Base-by-base conservation (phyloP, 768 basidiomycete genomes). In the Tylopilus felleus region DNA sequence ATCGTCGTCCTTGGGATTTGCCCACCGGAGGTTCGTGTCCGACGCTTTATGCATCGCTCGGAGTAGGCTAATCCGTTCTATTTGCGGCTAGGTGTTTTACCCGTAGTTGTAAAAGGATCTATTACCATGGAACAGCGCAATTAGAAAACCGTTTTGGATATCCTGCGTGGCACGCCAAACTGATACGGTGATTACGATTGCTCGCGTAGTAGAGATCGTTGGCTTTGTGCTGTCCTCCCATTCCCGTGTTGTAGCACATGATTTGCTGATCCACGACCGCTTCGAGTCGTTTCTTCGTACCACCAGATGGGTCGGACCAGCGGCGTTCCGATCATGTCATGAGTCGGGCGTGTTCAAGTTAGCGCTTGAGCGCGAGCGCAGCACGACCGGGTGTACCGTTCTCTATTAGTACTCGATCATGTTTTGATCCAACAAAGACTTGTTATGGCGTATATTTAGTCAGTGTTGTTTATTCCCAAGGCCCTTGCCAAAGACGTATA, bases 11-110 rank as follows among this genome's bases (percentile, higher is more conserved):
- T 13, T 82, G 79, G 63, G 46, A 62, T 6, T 65, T 89, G 28
- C 78, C 82, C 3, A 86, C 84, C 1, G 87, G 88, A 74, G 87
- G 88, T 87, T 54, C 49, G 79, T 67, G 28, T 14, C 17, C 3
- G 31, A n/a, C n/a, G 7, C 16, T 19, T 19, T 27, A 27, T 13
- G 36, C 16, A n/a, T 21, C 21, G 21, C 23, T 16, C 10, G 28
- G 21, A 8, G 10, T 16, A 6, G 23, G 8, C 47, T 46, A 21
- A 49, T 7, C 27, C 1, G n/a, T 22, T 51, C n/a, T n/a, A n/a
- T n/a, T n/a, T n/a, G n/a, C 39, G 29, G 8, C 13, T 35, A 69
- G 68, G 68, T 3, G 55, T 69, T 46, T 17, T 69, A 29, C 63
- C 68, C 1, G 39, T 71, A 10, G 56, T 69, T 22, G 54, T 71